A percentile compares a stretch with the other conserved stretches of the same genome.
Conservation (phyloP, 257 asterid species). For the Solanum acaule region DNA sequence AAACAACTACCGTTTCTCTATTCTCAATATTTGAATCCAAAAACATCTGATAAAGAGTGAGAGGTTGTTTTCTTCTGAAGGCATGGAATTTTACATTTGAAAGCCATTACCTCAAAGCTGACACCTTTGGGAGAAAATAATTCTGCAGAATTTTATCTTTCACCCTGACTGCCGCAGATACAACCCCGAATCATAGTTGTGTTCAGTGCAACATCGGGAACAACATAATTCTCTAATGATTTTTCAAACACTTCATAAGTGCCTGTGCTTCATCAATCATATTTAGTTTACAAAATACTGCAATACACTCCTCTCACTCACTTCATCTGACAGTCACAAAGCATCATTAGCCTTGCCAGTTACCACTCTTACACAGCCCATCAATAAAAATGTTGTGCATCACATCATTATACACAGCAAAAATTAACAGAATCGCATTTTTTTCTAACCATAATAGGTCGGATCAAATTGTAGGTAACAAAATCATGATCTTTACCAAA, state of each 20-base stretch:
- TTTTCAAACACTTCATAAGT: neutral
- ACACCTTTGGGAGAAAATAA: neutral
- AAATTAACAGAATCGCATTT: neutral
- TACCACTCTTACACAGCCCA: neutral
- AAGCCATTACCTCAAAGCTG: neutral
- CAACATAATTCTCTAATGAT: neutral
- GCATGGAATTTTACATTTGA: neutral
- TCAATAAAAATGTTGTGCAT: neutral
- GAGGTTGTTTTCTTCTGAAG: neutral
- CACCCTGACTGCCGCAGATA: constrained; percentile 1
- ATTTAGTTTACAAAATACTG: neutral
- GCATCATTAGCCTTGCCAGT: neutral
- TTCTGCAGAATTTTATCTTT: neutral
- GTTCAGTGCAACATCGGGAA: neutral
- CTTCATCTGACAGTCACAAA: neutral
- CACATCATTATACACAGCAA: neutral
- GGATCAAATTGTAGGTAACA: neutral
- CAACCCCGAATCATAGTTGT: constrained; percentile 13
- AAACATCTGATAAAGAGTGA: neutral
- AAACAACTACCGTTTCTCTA: neutral
- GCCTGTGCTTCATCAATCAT: neutral
- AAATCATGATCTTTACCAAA: constrained; percentile 24
- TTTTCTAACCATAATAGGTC: neutral
- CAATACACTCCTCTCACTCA: neutral
- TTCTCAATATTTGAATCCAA: neutral